Conservation (phyloP, 2,329 filamentous ascomycete genomes). For the Botrytis paeoniae region DNA sequence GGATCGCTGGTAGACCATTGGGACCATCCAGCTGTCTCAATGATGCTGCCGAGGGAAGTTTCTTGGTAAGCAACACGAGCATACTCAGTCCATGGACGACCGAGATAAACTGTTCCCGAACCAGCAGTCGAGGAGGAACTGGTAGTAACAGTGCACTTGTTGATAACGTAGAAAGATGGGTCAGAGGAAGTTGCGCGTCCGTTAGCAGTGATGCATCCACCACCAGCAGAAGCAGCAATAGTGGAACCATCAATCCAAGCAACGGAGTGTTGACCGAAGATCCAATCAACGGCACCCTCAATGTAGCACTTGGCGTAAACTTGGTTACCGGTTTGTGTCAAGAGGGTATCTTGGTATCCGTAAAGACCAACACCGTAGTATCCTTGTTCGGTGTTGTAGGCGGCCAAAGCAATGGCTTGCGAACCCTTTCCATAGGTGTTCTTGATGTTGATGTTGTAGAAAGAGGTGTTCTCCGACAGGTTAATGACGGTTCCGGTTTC, state of each 20-base stretch:
- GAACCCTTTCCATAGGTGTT: slow-evolving; percentile 50
- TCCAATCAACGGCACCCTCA: slow-evolving; percentile 57
- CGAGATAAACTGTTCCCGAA: slow-evolving; percentile 47
- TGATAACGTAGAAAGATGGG: slow-evolving; percentile 53
- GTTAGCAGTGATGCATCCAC: slow-evolving; percentile 40
- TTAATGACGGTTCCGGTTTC: slow-evolving; percentile 38
- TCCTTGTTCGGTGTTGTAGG: slow-evolving; percentile 49
- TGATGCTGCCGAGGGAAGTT: slow-evolving; percentile 46
- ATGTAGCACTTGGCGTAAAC: slow-evolving; percentile 56
- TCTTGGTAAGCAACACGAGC: slow-evolving; percentile 52
- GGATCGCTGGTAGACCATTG: slow-evolving; percentile 45
- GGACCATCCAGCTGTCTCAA: slow-evolving; percentile 51
- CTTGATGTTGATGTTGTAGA: slow-evolving; percentile 59
- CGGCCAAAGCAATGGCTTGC: slow-evolving; percentile 53
- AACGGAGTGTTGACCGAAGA: slow-evolving; percentile 55
- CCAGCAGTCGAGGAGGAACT: slow-evolving; percentile 41
- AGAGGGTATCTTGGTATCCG: slow-evolving; percentile 56
- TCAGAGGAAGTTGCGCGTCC: slow-evolving; percentile 43
- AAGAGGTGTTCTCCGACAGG: slow-evolving; percentile 46
- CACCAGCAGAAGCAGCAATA: slow-evolving; percentile 45
- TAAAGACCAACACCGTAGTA: slow-evolving; percentile 56
- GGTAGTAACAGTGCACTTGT: slow-evolving; percentile 43
- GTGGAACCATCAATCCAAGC: slow-evolving; percentile 41
- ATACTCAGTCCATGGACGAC: slow-evolving; percentile 52
- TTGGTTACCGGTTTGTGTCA: slow-evolving; percentile 50